Percentiles rank a stretch among this genome's conserved stretches.
phyloP scores from a whole-genome alignment of 169 alveolate species.

The Babesia bovis region DNA sequence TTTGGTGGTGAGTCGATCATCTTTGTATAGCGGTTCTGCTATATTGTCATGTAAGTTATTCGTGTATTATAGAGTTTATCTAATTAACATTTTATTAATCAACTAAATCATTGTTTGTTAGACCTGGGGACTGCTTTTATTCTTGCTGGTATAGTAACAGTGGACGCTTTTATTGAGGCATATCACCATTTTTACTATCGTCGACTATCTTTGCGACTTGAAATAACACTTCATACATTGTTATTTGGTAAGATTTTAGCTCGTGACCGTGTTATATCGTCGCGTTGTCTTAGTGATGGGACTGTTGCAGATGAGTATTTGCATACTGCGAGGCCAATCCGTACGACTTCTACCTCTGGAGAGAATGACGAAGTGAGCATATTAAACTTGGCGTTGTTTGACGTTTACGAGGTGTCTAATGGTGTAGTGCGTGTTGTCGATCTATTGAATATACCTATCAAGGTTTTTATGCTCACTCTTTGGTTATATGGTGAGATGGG shows the following conservation, averaged over 20 bases:
- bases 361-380: constrained; percentile 44
- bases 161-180: constrained; percentile 55
- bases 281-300: not conserved
- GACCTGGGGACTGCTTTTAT: constrained; percentile 1
- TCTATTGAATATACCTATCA: constrained; percentile 42
- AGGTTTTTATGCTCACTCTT: constrained; percentile 39
- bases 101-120: constrained; percentile 1
- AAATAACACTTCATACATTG: constrained; percentile 41
- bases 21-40: constrained; percentile 8
- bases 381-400: constrained; percentile 62
- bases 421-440: constrained; percentile 54
- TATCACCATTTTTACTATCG: constrained; percentile 56
- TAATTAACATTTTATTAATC: not conserved
- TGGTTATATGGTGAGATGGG: constrained; percentile 65
- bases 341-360: not conserved
- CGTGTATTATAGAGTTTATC: not conserved
- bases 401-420: constrained; percentile 52
- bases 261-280: not conserved
- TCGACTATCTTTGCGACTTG: constrained; percentile 49
- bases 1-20: constrained; percentile 9
- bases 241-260: constrained; percentile 55
- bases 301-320: not conserved
- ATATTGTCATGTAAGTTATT: constrained; percentile 30
- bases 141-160: constrained; percentile 10
- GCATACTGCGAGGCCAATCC: not conserved